Base-by-base conservation (phyloP, 805 yeast genomes). In the Kodamaea hsintzibuensis region DNA sequence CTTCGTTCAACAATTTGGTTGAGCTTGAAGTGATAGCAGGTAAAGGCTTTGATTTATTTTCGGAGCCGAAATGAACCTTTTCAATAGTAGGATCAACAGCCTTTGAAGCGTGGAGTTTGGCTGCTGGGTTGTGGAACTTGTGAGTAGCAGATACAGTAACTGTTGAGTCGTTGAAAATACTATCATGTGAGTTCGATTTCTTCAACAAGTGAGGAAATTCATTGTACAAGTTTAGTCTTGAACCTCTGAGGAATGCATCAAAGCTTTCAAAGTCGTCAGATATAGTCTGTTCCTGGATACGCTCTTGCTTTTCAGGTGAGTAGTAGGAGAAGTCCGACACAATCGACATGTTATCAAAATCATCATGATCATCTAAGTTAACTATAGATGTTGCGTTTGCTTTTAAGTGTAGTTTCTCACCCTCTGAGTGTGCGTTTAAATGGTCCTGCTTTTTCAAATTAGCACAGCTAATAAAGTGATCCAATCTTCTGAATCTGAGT, bases 81-180 rank as follows among this genome's bases (percentile, higher is more conserved):
- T 71, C 76, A 12, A 72, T 63, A 1, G 76, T 71, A n/a, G 77
- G 72, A 14, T 63, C 51, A 2, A 61, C 62, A 3, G 55, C 42
- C 38, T 60, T 58, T 7, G 60, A 43, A 3, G 59, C 50, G 17
- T 61, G 62, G 14, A 71, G 63, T 43, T 57, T 66, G 16, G 64
- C 69, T 9, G 67, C 68, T 0, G 79, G 79, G 54, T 74, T 74
- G 52, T 74, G 77, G 57, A 74, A 74, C 50, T 67, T 67, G 39
- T 56, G 57, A 16, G 48, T 47, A 9, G 42, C 9, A 3, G 54
- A 42, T 12, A 30, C 8, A 13, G 39, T 42, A 10, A 51, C 51
- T n/a, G 46, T 51, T 4, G 54, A 51, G 27, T 51, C 42, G 50
- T 55, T 18, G 57, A 57, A 50, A 58, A 62, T 30, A 30, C 70